Evolutionary conservation across 2,329 filamentous ascomycete species (phyloP), one percentile per base, ranked within the genome.

Genomic region (Xylariaceae sp.): DNA sequence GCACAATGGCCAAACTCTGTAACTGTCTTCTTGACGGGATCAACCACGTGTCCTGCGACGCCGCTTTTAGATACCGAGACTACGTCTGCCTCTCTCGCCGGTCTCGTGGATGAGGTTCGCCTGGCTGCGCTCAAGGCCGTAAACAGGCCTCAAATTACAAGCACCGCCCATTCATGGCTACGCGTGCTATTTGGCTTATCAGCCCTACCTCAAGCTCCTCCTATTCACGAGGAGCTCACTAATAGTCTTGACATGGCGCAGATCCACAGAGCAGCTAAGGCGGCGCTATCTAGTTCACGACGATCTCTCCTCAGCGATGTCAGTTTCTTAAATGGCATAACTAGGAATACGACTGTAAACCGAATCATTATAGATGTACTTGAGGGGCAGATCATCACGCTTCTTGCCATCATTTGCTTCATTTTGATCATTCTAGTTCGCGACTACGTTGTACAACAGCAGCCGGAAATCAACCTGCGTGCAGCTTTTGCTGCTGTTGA

Each of bases 391-490:
- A 82, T 97, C 47, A 96, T 99, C 62, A 99, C 92, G 0, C 75
- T 96, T 4, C 74, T 95, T 8, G 89, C 97, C 49, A 92, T 99
- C 6, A 80, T 96, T 44, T 91, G 87, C 55, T 99, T 97, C 71
- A 96, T 99, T 56, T 75, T 99, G n/a, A 85, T 99, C 42, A 99
- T 99, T 63, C 74, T 99, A 3, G 96, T 99, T 46, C 79, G 95
- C 46, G 94, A 99, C 73, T 99, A 96, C 80, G 94, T 99, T 49
- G 91, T 99, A 7, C 94, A 99, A 69, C 94, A 99, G 69, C 94
- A 99, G 68, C 94, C 92, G 4, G 86, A 91, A 60, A 87, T 94
- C 62, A 95, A 95, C 65, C 86, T 94, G 76, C 86, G 84, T 0
- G 86, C 80, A 6, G 81, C 80, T 3, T 80, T 85, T 65, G 83